phyloP scores from a whole-genome alignment of 2,329 filamentous ascomycete species.

The Fusarium graminum region DNA sequence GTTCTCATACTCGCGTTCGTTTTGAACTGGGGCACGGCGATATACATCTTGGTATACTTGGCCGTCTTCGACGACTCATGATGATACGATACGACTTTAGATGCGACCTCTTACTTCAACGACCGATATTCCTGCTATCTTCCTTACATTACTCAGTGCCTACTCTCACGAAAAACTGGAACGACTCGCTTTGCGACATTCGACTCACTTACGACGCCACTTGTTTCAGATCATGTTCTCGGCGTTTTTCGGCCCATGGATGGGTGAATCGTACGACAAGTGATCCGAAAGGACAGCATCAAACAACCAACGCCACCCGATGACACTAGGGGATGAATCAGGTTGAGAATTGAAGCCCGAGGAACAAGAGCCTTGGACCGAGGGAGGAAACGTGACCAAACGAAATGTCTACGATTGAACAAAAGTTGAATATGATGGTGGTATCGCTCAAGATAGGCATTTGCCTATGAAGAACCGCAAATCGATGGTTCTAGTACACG shows the following conservation, averaged over 20 bases:
- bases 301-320: neutral
- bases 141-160: slow-evolving; percentile 4
- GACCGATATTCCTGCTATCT: slow-evolving; percentile 32
- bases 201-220: neutral
- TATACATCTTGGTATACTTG: slow-evolving; percentile 22
- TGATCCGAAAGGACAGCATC: slow-evolving; percentile 13
- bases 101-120: slow-evolving; percentile 41
- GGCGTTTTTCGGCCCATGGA: slow-evolving; percentile 1
- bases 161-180: slow-evolving; percentile 28
- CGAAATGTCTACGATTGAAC: slow-evolving; percentile 11
- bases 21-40: slow-evolving; percentile 29
- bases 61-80: slow-evolving; percentile 45
- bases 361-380: slow-evolving; percentile 1
- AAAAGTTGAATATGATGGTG: slow-evolving; percentile 24
- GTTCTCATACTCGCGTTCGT: slow-evolving; percentile 11
- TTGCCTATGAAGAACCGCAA: slow-evolving; percentile 8
- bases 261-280: neutral
- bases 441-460: slow-evolving; percentile 19
- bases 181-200: slow-evolving; percentile 6
- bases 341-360: neutral
- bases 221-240: slow-evolving; percentile 1
- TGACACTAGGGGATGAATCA: neutral
- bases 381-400: slow-evolving; percentile 5
- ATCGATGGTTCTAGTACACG: slow-evolving; percentile 5
- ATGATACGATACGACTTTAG: slow-evolving; percentile 48